phyloP scores from a whole-genome alignment of 1,284 basidiomycete genomes.

The Trametes versicolor region DNA sequence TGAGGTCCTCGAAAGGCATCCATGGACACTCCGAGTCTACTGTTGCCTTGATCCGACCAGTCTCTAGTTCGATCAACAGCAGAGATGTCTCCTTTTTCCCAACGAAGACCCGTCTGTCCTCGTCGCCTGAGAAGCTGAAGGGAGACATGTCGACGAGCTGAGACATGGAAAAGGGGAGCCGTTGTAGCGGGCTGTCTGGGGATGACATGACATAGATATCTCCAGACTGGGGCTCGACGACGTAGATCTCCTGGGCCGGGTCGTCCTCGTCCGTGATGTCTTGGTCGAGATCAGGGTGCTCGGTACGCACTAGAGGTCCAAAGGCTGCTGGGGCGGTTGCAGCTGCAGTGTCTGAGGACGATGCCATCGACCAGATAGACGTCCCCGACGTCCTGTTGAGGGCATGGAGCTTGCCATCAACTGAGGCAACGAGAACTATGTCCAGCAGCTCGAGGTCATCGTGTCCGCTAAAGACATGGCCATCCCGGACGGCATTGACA shows the following conservation, averaged over 20 bases:
- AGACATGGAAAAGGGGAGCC: constrained; percentile 86
- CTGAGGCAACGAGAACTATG: constrained; percentile 84
- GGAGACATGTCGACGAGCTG: constrained; percentile 91
- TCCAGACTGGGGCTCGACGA: constrained; percentile 91
- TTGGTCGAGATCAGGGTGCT: constrained; percentile 64
- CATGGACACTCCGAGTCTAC: constrained; percentile 82
- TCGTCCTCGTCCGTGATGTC: constrained; percentile 65
- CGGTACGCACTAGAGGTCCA: constrained; percentile 76
- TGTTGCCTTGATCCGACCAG: constrained; percentile 82
- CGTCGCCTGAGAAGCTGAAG: constrained; percentile 78
- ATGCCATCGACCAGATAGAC: constrained; percentile 84
- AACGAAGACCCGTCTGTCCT: constrained; percentile 78
- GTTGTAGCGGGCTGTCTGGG: constrained; percentile 73
- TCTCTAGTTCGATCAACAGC: constrained; percentile 83
- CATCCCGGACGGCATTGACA: constrained; percentile 34
- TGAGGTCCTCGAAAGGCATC: constrained; percentile 70
- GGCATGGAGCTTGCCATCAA: constrained; percentile 93
- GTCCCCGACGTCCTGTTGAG: constrained; percentile 84
- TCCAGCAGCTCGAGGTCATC: constrained; percentile 73
- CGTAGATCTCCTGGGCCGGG: constrained; percentile 78
- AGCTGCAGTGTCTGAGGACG: constrained; percentile 52
- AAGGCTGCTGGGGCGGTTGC: constrained; percentile 61
- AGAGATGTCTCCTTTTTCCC: constrained; percentile 88
- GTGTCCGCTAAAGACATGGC: constrained; percentile 20
- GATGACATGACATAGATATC: constrained; percentile 86